Evolutionary conservation across 2,329 filamentous ascomycete genomes (phyloP), one percentile per base, ranked within the genome.

Genomic region (Fulvia fulva): DNA sequence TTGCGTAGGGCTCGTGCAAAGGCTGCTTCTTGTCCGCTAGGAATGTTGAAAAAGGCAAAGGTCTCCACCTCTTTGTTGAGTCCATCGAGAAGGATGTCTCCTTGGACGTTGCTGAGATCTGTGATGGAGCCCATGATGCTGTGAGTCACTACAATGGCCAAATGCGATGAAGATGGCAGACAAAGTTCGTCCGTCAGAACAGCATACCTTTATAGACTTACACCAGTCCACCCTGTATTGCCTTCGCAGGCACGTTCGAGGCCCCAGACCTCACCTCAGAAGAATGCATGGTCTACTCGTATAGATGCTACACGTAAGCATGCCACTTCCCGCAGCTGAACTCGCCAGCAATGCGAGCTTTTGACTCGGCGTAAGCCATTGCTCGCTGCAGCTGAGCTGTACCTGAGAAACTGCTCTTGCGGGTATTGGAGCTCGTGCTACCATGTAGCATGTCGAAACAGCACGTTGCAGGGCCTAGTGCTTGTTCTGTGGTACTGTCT

Each of bases 41-140:
- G 52, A 45, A 70, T 70, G 14, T 56, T 58, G 59, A 70, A 69
- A 60, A 70, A 68, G 55, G 64, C 62, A 56, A 69, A 70, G 2
- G 64, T 65, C 41, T 70, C 65, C 4, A 57, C 62, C 37, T 62
- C 63, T 45, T 69, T 69, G 25, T 63, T 63, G 5, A 70, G 53
- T 12, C 67, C 67, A 45, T 62, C 62, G 23, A 65, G 60, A 26
- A 70, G 65, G 50, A 68, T 68, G 55, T 70, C 67, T 25, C 68
- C 68, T 51, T 69, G 67, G 30, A 70, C 61, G 46, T 69, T 68
- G 47, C 55, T 57, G 21, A 61, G 49, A 46, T 63, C 61, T 43
- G 53, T 50, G 41, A 64, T 28, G 25, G 58, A 59, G 25, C 53
- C 53, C 59, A 61, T 63, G 37, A 41, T 41, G 37, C 37, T 30